These are phyloP conservation scores for Diplodia intermedia DNA, from an alignment of 2,329 filamentous ascomycete genomes.

Conservation along the genomic window DNA sequence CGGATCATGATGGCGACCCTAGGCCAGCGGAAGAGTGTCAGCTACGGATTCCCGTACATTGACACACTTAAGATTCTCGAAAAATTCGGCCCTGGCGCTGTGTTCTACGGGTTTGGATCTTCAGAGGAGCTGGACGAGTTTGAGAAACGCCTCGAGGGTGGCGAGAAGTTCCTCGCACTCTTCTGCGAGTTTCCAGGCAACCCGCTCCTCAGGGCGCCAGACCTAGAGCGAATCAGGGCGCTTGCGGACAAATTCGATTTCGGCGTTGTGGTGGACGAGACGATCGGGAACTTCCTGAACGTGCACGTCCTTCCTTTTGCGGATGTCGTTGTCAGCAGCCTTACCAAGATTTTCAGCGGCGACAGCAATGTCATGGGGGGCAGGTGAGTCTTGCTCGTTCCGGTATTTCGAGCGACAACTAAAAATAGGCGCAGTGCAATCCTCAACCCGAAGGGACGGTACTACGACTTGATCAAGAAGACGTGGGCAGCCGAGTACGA, in stretches of 20 bases:
- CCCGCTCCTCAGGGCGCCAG: slow-evolving; percentile 82
- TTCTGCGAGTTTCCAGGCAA: slow-evolving; percentile 98
- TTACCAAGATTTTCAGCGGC: slow-evolving; percentile 97
- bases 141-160: slow-evolving; percentile 71
- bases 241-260: slow-evolving; percentile 87
- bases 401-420: slow-evolving; percentile 26
- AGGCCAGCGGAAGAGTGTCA: slow-evolving; percentile 76
- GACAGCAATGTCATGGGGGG: slow-evolving; percentile 99
- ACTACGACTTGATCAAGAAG: slow-evolving; percentile 73
- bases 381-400: slow-evolving; percentile 53
- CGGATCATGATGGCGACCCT: slow-evolving; percentile 71
- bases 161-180: slow-evolving; percentile 79
- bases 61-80: slow-evolving; percentile 94
- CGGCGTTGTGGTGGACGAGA: slow-evolving; percentile 91
- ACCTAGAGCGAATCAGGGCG: slow-evolving; percentile 78
- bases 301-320: slow-evolving; percentile 88
- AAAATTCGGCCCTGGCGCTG: slow-evolving; percentile 88
- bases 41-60: slow-evolving; percentile 94
- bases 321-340: slow-evolving; percentile 90
- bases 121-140: slow-evolving; percentile 82
- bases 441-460: slow-evolving; percentile 70
- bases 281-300: slow-evolving; percentile 95
- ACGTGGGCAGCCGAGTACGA: slow-evolving; percentile 73
- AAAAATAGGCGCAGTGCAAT: slow-evolving; percentile 54
- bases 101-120: slow-evolving; percentile 86